Percentiles rank a stretch among this genome's conserved stretches.
These are phyloP conservation scores for Pseudogymnoascus sp. DNA, from an alignment of 2,329 filamentous ascomycete species.

Conservation along the genomic window DNA sequence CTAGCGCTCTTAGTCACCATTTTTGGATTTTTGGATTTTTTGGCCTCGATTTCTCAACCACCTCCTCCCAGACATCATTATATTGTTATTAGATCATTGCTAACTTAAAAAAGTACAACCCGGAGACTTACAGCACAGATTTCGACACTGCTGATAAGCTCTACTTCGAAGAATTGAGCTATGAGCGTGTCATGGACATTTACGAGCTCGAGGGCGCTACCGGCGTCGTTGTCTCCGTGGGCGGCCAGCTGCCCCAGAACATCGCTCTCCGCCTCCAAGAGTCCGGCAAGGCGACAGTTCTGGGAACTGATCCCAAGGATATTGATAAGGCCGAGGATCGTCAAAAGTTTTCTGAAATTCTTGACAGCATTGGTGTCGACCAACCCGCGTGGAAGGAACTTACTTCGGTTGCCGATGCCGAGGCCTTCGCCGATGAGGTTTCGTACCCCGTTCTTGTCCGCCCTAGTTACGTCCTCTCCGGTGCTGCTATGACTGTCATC, in stretches of 20 bases:
- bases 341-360: slow-evolving; percentile 95
- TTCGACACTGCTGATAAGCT: slow-evolving; percentile 83
- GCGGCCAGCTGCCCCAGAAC: slow-evolving; percentile 94
- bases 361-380: slow-evolving; percentile 93
- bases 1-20: not conserved
- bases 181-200: slow-evolving; percentile 97
- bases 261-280: slow-evolving; percentile 92
- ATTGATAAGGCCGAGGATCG: slow-evolving; percentile 98
- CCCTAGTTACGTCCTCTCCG: slow-evolving; percentile 90
- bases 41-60: slow-evolving; percentile 7
- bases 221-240: slow-evolving; percentile 90
- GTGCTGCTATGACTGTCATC: slow-evolving; percentile 97
- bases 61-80: not conserved
- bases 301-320: slow-evolving; percentile 85
- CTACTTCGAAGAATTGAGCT: slow-evolving; percentile 95
- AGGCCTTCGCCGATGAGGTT: slow-evolving; percentile 74
- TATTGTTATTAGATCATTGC: slow-evolving; percentile 11
- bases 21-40: slow-evolving; percentile 5
- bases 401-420: slow-evolving; percentile 79
- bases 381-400: slow-evolving; percentile 98
- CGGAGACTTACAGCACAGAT: slow-evolving; percentile 75
- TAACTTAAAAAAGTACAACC: slow-evolving; percentile 42
- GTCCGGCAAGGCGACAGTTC: slow-evolving; percentile 76
- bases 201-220: slow-evolving; percentile 82
- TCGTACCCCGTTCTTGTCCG: slow-evolving; percentile 92